Evolutionary conservation across 2,329 filamentous ascomycete species (phyloP).

Genomic region (Venturia effusa): DNA sequence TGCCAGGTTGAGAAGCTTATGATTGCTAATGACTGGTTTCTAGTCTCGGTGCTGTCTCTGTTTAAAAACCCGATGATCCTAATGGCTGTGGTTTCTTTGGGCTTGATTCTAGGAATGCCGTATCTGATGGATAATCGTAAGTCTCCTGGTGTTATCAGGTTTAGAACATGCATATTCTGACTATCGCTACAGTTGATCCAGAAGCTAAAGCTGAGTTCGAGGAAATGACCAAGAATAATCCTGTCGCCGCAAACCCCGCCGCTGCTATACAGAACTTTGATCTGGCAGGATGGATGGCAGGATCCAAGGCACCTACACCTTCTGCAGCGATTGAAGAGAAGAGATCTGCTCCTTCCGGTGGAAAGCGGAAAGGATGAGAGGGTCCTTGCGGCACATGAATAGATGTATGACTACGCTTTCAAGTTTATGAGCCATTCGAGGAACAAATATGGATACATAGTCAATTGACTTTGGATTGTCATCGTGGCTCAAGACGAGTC

Average conservation of each 20-base stretch:
- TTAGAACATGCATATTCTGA: background rate
- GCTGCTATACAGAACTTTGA: slow-evolving; percentile 53
- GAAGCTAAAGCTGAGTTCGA: slow-evolving; percentile 90
- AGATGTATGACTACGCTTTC: background rate
- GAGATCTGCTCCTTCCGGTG: slow-evolving; percentile 1
- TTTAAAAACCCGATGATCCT: slow-evolving; percentile 96
- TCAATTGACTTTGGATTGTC: background rate
- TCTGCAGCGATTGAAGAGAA: background rate
- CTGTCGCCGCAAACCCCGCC: slow-evolving; percentile 43
- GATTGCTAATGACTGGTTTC: slow-evolving; percentile 17
- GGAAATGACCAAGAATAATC: slow-evolving; percentile 69
- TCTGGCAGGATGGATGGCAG: slow-evolving; percentile 55
- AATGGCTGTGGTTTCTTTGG: slow-evolving; percentile 73
- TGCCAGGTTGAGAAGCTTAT: background rate
- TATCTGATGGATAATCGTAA: slow-evolving; percentile 92
- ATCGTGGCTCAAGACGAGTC: background rate
- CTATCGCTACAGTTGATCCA: slow-evolving; percentile 65
- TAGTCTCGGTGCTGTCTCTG: slow-evolving; percentile 69
- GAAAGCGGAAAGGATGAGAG: slow-evolving; percentile 1
- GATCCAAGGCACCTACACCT: slow-evolving; percentile 18
- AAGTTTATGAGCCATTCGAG: background rate
- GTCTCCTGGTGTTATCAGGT: slow-evolving; percentile 26
- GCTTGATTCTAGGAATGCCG: slow-evolving; percentile 82
- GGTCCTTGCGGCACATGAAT: too few relatives aligned
- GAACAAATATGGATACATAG: background rate